These are phyloP conservation scores for Syncephalis plumigaleata DNA, from an alignment of 371 early-diverging fungal genomes.

Conservation along the genomic window DNA sequence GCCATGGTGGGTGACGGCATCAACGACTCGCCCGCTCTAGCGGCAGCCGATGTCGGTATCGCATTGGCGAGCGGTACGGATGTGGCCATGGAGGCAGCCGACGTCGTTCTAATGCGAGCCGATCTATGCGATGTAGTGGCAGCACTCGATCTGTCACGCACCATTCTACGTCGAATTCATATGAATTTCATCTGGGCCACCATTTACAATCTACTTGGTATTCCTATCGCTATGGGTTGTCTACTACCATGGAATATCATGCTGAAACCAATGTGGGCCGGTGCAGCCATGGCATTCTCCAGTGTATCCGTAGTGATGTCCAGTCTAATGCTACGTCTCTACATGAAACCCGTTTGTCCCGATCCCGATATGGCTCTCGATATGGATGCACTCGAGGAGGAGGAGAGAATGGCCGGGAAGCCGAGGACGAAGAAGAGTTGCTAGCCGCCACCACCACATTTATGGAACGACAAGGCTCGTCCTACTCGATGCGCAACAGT, in stretches of 20 bases:
- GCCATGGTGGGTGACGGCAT: constrained; percentile 99
- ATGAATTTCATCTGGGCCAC: constrained; percentile 82
- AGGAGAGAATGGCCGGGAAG: no score
- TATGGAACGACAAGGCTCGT: no score
- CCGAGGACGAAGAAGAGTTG: no score
- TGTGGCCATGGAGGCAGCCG: constrained; percentile 89
- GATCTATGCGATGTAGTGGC: constrained; percentile 72
- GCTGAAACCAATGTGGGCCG: constrained; percentile 83
- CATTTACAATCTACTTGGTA: constrained; percentile 72
- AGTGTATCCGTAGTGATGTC: constrained; percentile 85
- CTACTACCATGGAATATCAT: constrained; percentile 66
- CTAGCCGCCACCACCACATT: no score
- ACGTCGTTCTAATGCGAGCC: constrained; percentile 66
- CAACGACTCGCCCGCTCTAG: constrained; percentile 94
- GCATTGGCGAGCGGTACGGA: constrained; percentile 87
- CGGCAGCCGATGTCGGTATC: constrained; percentile 87
- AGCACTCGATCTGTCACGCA: constrained; percentile 64
- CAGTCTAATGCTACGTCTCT: constrained; percentile 64
- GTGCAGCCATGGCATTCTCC: constrained; percentile 85
- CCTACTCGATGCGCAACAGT: no score
- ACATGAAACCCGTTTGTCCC: constrained; percentile 27
- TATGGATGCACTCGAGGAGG: no score
- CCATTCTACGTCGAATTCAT: constrained; percentile 68
- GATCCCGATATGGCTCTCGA: constrained; percentile 4
- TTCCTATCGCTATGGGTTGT: constrained; percentile 91